Base-by-base conservation (phyloP, 805 yeast species). In the Lachancea dasiensis region DNA sequence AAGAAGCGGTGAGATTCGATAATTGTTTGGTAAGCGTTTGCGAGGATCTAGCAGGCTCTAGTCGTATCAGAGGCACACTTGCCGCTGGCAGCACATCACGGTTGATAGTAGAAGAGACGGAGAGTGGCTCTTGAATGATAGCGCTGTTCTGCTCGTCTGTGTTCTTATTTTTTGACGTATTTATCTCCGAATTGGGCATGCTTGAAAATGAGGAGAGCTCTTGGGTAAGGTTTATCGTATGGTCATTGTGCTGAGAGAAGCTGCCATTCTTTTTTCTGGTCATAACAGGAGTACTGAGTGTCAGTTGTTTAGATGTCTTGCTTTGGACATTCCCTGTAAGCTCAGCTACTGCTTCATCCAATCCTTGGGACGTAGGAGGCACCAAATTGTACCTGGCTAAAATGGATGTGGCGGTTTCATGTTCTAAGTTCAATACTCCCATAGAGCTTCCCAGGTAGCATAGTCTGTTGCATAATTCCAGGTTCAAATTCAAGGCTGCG, bases 401-500 rank as follows among this genome's bases (percentile, higher is more conserved):
- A 13, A 60, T 54, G 1, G 50, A 41, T 6, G 57, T 46, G 5
- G 61, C 58, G 1, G 62, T 53, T 39, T 61, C 61, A 35, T 48
- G 45, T 30, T 54, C 54, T 16, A 45, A 39, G 38, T 61, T 61
- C 5, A 48, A 33, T 20, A 57, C 46, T 36, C 51, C 55, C 41
- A 54, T 49, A 2, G 57, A 49, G 10, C 63, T 55, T 6, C 65
- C 65, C 27, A 61, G 34, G 15, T 55, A 49, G 31, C 53, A 48
- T 6, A 61, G 38, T 35, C 51, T 58, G 32, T 56, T 54, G 41
- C 58, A 61, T 7, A 61, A 41, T 16, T 53, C 56, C 31, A 60
- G 41, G 37, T 60, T 61, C 20, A 54, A 38, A 32, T 61, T 61
- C 18, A 57, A 39, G 5, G 66, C 75, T 0, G 95, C 87, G 31